These are phyloP conservation scores for Huntiella savannae DNA, from an alignment of 2,329 filamentous ascomycete genomes.

Conservation along the genomic window DNA sequence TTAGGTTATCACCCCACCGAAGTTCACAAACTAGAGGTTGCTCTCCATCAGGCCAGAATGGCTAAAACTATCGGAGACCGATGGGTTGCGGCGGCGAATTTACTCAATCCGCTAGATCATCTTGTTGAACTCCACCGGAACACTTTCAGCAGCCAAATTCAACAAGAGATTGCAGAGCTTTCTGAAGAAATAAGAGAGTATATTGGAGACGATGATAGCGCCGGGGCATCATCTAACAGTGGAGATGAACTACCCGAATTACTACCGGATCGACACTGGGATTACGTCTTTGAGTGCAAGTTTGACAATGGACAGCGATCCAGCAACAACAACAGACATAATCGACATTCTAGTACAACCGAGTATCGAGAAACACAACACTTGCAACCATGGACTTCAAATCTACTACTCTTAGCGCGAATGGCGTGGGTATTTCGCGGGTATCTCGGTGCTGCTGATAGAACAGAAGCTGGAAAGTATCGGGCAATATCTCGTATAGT, in stretches of 20 bases:
- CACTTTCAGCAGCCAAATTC: background rate
- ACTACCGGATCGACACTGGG: constrained; percentile 2
- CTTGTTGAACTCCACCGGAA: constrained; percentile 1
- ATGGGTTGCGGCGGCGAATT: background rate
- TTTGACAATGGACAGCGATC: too few relatives aligned
- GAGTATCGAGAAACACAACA: constrained; percentile 2
- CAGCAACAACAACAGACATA: too few relatives aligned
- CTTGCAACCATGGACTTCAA: constrained; percentile 6
- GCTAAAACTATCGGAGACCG: background rate
- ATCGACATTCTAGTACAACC: too few relatives aligned
- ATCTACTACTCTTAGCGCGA: constrained; percentile 1
- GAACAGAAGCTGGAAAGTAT: constrained; percentile 3
- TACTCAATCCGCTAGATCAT: constrained; percentile 3
- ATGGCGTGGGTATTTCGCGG: constrained; percentile 2
- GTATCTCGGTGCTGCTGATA: constrained; percentile 2
- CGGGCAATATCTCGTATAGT: constrained; percentile 4
- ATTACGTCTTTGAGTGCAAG: background rate
- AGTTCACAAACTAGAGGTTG: background rate
- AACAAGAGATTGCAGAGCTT: background rate
- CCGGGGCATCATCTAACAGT: background rate
- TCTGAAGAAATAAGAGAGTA: background rate
- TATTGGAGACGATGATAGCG: background rate
- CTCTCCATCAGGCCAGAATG: background rate
- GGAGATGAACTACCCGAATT: constrained; percentile 2
- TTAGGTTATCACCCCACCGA: background rate